These are phyloP conservation scores for Lavandula angustifolia DNA, from an alignment of 257 asterid genomes.

Conservation along the genomic window DNA sequence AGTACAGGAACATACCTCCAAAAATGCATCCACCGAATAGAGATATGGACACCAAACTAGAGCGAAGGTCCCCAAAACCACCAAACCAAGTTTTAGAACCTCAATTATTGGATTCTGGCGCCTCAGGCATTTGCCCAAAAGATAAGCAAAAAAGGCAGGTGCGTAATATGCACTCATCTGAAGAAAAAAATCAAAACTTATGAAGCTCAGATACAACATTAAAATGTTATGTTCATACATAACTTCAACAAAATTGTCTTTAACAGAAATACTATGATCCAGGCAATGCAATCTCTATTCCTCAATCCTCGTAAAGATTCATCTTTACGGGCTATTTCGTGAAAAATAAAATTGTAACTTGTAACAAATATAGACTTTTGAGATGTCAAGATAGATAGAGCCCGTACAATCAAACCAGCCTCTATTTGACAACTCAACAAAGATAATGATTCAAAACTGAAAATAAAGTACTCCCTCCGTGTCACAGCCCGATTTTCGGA, in stretches of 20 bases:
- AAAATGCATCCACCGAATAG: slow-evolving; percentile 60
- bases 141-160: slow-evolving; percentile 89
- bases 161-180: slow-evolving; percentile 98
- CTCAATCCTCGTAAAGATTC: slow-evolving; percentile 9
- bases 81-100: slow-evolving; percentile 72
- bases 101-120: slow-evolving; percentile 56
- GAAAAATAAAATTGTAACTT: slow-evolving; percentile 3
- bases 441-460: background rate
- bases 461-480: background rate
- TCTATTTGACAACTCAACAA: background rate
- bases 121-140: slow-evolving; percentile 85
- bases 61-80: slow-evolving; percentile 82
- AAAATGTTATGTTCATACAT: background rate
- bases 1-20: slow-evolving; percentile 55
- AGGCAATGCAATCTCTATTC: slow-evolving; percentile 6
- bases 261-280: slow-evolving; percentile 20
- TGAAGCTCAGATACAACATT: slow-evolving; percentile 11
- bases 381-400: slow-evolving; percentile 16
- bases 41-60: slow-evolving; percentile 93
- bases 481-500: too few relatives aligned
- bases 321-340: background rate
- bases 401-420: background rate
- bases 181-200: slow-evolving; percentile 22
- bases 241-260: slow-evolving; percentile 10
- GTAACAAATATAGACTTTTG: slow-evolving; percentile 1